A percentile compares a stretch with the other conserved stretches of the same genome.
phyloP scores from a whole-genome alignment of 495 filamentous ascomycete species.

The Neurospora cerealis region DNA sequence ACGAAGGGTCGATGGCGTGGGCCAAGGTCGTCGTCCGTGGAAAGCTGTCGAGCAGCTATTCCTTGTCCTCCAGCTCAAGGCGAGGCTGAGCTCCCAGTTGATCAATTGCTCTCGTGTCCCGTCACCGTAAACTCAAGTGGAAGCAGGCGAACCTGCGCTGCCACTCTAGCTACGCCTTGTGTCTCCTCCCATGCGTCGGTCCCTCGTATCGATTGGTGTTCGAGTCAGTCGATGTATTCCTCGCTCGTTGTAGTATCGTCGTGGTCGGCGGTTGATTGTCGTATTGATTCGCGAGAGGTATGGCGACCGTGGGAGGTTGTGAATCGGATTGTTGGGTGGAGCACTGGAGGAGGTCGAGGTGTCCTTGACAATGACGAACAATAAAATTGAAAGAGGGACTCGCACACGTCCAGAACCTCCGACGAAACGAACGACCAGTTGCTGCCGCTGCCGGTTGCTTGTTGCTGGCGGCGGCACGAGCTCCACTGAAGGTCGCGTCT shows the following conservation, averaged over 20 bases:
- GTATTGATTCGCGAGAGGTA: neutral
- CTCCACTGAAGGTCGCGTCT: neutral
- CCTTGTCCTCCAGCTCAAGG: neutral
- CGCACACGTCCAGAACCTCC: neutral
- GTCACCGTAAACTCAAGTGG: slow-evolving; percentile 1
- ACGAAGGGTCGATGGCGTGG: neutral
- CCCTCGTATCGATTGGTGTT: neutral
- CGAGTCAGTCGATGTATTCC: neutral
- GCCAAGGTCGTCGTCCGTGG: neutral
- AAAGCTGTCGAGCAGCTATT: neutral
- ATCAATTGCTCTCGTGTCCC: neutral
- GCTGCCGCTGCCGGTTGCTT: neutral
- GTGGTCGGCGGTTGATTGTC: neutral
- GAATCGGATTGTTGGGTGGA: neutral
- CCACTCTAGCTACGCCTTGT: slow-evolving; percentile 8
- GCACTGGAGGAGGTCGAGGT: neutral
- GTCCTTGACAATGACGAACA: neutral
- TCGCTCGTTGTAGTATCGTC: neutral
- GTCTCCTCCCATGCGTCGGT: neutral
- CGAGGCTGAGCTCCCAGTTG: neutral
- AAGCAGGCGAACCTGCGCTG: slow-evolving; percentile 18
- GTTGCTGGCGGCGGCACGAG: neutral
- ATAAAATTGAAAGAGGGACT: neutral
- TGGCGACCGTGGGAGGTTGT: neutral
- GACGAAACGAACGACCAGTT: neutral